These are phyloP conservation scores for Eucalyptus cladocalyx DNA, from an alignment of 345 rosid species.

Conservation along the genomic window DNA sequence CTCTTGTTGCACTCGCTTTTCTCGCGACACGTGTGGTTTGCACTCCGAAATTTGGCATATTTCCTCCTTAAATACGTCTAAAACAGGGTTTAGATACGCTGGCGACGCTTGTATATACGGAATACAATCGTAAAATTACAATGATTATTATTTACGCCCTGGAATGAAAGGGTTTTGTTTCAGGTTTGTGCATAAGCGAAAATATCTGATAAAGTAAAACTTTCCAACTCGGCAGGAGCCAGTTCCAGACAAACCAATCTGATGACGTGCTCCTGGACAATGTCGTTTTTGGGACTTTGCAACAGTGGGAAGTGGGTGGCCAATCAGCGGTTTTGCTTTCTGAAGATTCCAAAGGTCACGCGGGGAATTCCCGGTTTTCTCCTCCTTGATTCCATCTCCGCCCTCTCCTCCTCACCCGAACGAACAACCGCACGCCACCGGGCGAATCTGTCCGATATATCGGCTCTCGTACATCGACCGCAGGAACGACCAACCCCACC, in stretches of 20 bases:
- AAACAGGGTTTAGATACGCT: neutral
- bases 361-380: neutral
- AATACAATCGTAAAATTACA: neutral
- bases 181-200: neutral
- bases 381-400: neutral
- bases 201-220: neutral
- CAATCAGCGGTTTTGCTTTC: neutral
- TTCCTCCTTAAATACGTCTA: neutral
- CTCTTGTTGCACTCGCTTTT: neutral
- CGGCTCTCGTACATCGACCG: neutral
- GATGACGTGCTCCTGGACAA: too few species aligned
- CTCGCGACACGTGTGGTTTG: accelerated
- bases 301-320: neutral
- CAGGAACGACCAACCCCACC: neutral
- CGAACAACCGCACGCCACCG: neutral
- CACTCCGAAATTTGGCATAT: neutral
- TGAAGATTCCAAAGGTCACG: neutral
- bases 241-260: too few species aligned
- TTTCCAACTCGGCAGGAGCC: neutral
- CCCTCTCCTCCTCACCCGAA: neutral
- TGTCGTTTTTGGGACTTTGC: too few species aligned
- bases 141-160: neutral
- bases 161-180: neutral
- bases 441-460: neutral
- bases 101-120: neutral